A percentile compares a stretch with the other conserved stretches of the same genome.
Evolutionary conservation across 2,329 filamentous ascomycete genomes (phyloP).

Genomic region (Nemania serpens): DNA sequence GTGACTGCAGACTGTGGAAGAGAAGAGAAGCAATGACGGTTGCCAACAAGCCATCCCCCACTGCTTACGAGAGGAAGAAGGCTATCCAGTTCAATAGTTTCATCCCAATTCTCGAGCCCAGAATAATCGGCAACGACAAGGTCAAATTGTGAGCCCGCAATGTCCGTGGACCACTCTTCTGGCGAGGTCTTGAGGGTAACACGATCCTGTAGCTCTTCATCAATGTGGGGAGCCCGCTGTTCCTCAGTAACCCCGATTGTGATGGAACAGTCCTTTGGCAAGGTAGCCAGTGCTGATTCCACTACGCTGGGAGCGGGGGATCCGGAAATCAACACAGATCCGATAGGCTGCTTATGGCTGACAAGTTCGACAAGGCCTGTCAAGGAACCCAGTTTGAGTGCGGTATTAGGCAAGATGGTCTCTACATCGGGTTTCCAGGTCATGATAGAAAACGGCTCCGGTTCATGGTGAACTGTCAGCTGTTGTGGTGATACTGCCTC

Average conservation of each 20-base stretch:
- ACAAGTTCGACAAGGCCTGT: conserved; percentile 20
- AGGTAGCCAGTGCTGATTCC: not conserved
- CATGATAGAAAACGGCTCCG: conserved; percentile 26
- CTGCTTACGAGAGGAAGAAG: conserved; percentile 13
- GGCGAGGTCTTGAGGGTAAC: conserved; percentile 7
- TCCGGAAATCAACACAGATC: conserved; percentile 18
- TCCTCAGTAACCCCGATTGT: conserved; percentile 15
- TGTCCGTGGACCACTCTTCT: conserved; percentile 12
- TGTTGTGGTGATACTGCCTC: conserved; percentile 34
- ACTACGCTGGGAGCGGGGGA: conserved; percentile 2
- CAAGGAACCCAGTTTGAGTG: not conserved
- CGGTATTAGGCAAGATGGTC: not conserved
- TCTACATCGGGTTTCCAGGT: conserved; percentile 25
- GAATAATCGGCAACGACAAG: conserved; percentile 20
- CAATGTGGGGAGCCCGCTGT: conserved; percentile 3
- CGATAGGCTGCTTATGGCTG: conserved; percentile 20
- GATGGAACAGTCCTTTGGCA: conserved; percentile 17
- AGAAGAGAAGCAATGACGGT: conserved; percentile 12
- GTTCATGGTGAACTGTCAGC: not conserved
- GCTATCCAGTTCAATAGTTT: not conserved
- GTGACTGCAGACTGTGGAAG: conserved; percentile 10
- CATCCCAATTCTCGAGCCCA: not conserved
- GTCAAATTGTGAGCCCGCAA: conserved; percentile 15
- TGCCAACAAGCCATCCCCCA: conserved; percentile 30
- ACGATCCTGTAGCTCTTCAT: conserved; percentile 14